Conservation (phyloP, 768 basidiomycete species). For the Heimioporus sp. region DNA sequence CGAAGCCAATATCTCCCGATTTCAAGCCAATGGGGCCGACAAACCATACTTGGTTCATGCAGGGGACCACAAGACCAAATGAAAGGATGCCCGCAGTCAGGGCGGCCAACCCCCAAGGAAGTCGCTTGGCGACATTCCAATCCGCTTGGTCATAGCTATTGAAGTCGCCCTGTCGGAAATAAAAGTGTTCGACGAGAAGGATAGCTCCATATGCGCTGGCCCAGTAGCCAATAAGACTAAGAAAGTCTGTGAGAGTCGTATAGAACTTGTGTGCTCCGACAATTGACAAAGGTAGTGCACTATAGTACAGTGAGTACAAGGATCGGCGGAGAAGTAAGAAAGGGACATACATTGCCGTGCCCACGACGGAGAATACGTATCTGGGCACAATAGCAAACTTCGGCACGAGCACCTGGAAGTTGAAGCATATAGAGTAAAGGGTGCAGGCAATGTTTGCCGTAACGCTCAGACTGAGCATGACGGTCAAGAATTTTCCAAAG, state of each 20-base stretch:
- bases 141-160: slow-evolving; percentile 43
- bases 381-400: slow-evolving; percentile 57
- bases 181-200: slow-evolving; percentile 62
- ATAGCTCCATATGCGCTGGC: slow-evolving; percentile 55
- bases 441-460: slow-evolving; percentile 80
- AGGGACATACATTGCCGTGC: slow-evolving; percentile 60
- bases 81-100: slow-evolving; percentile 47
- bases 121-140: slow-evolving; percentile 50
- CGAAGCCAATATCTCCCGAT: slow-evolving; percentile 72
- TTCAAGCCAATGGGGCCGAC: slow-evolving; percentile 61
- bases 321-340: background rate
- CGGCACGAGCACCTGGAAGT: slow-evolving; percentile 68
- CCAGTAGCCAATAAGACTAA: slow-evolving; percentile 71
- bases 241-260: slow-evolving; percentile 57
- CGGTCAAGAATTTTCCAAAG: slow-evolving; percentile 71
- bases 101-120: slow-evolving; percentile 67
- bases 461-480: slow-evolving; percentile 72
- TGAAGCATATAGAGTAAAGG: slow-evolving; percentile 78
- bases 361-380: slow-evolving; percentile 66
- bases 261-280: slow-evolving; percentile 70
- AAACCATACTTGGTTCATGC: slow-evolving; percentile 73
- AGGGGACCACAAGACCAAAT: slow-evolving; percentile 58
- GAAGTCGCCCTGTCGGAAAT: slow-evolving; percentile 56
- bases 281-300: slow-evolving; percentile 66
- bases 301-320: slow-evolving; percentile 24